phyloP scores from a whole-genome alignment of 306 rosid genomes.

The Spatholobus suberectus region DNA sequence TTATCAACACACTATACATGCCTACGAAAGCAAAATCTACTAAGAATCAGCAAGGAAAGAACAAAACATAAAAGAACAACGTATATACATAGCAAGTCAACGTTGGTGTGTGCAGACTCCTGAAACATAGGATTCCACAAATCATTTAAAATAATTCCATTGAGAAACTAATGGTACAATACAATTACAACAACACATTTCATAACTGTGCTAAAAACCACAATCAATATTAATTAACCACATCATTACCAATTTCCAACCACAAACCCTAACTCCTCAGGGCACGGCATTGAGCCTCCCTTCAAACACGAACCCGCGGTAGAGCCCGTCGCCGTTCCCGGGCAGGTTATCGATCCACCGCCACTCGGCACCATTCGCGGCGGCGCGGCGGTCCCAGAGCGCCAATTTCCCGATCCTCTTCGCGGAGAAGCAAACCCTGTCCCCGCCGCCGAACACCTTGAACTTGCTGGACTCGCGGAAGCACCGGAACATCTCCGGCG shows the following conservation, averaged over 20 bases:
- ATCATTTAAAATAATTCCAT: conserved; percentile 39
- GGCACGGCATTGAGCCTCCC: conserved; percentile 78
- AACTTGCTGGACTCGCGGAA: conserved; percentile 83
- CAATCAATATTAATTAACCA: conserved; percentile 27
- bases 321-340: conserved; percentile 67
- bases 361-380: conserved; percentile 60
- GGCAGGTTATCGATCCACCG: conserved; percentile 77
- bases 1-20: background rate
- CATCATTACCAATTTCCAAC: conserved; percentile 37
- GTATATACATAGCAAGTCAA: conserved; percentile 11
- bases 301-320: conserved; percentile 74
- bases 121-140: conserved; percentile 19
- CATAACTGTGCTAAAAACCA: conserved; percentile 17
- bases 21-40: background rate
- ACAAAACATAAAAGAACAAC: background rate
- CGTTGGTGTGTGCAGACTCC: background rate
- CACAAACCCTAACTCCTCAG: conserved; percentile 41
- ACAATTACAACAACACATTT: conserved; percentile 32
- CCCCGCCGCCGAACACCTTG: conserved; percentile 82
- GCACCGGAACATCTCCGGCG: conserved; percentile 72
- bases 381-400: conserved; percentile 65
- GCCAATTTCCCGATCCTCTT: conserved; percentile 75
- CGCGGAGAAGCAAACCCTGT: conserved; percentile 78
- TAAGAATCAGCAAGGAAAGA: background rate
- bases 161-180: conserved; percentile 28